Percentiles rank a stretch among this genome's conserved stretches.
Conservation (phyloP, 768 basidiomycete species). For the Tricholoma matsutake region DNA sequence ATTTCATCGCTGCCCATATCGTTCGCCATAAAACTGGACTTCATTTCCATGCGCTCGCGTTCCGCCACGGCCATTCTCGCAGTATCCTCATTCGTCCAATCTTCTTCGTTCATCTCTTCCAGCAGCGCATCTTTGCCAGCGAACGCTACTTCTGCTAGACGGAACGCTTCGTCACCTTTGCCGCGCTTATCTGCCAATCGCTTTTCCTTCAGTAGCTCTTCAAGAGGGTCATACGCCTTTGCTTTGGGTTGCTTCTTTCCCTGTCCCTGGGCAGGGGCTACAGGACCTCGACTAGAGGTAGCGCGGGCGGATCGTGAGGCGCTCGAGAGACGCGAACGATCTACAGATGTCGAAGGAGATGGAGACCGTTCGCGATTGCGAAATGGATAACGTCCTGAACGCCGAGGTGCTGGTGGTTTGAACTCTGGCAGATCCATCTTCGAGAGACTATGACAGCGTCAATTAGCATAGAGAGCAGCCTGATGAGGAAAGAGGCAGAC, state of each 20-base stretch:
- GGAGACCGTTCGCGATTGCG: slow-evolving; percentile 8
- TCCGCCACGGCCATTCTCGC: slow-evolving; percentile 36
- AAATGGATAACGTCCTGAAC: not conserved
- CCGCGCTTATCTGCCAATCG: slow-evolving; percentile 34
- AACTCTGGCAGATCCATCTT: not conserved
- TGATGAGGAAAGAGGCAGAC: slow-evolving; percentile 2
- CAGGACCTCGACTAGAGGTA: slow-evolving; percentile 8
- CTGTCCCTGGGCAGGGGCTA: slow-evolving; percentile 3
- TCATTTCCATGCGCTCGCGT: slow-evolving; percentile 12
- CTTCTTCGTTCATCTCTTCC: slow-evolving; percentile 31
- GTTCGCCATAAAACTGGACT: slow-evolving; percentile 16
- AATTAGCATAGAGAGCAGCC: not conserved
- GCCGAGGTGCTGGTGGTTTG: not conserved
- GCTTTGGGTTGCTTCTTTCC: slow-evolving; percentile 13
- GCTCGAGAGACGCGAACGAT: slow-evolving; percentile 1
- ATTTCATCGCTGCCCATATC: slow-evolving; percentile 20
- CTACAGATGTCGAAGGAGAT: slow-evolving; percentile 9
- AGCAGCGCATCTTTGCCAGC: slow-evolving; percentile 28
- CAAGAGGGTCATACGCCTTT: slow-evolving; percentile 45
- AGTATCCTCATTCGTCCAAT: slow-evolving; percentile 38
- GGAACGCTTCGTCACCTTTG: slow-evolving; percentile 39
- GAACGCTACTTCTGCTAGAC: slow-evolving; percentile 42
- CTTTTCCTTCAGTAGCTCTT: slow-evolving; percentile 54
- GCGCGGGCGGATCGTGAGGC: slow-evolving; percentile 11
- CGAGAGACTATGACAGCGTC: not conserved